Conservation (phyloP, 495 filamentous ascomycete species). For the Oidiodendron maius region DNA sequence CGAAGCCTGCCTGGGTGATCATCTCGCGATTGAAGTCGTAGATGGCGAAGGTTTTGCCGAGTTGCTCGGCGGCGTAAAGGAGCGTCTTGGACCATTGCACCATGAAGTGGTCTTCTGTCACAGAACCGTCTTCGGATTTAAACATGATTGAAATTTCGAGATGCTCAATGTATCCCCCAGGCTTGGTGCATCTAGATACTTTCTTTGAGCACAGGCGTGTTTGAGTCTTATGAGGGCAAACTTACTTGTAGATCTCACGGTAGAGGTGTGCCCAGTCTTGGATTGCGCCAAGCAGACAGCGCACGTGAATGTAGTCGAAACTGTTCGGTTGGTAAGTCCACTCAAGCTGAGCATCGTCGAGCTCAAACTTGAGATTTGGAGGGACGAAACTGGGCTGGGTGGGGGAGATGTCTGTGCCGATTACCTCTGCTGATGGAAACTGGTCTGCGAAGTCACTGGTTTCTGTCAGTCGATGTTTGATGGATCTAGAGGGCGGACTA, state of each 20-base stretch:
- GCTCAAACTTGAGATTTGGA: constrained; percentile 44
- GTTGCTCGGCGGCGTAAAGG: background rate
- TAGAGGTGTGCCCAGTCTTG: constrained; percentile 38
- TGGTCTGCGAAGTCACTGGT: constrained; percentile 30
- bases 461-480: too few species aligned
- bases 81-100: constrained; percentile 10
- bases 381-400: constrained; percentile 35
- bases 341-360: constrained; percentile 40
- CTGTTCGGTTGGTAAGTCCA: constrained; percentile 33
- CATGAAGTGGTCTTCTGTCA: constrained; percentile 22
- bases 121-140: background rate
- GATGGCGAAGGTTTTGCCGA: background rate
- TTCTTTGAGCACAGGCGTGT: background rate
- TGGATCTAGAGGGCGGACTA: too few species aligned
- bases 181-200: constrained; percentile 21
- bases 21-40: constrained; percentile 10
- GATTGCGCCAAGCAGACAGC: constrained; percentile 43
- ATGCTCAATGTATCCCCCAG: constrained; percentile 29
- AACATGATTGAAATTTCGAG: constrained; percentile 4
- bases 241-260: constrained; percentile 16
- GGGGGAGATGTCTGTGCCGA: constrained; percentile 41
- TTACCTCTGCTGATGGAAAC: constrained; percentile 24
- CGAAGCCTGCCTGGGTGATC: constrained; percentile 48
- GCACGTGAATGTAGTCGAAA: constrained; percentile 46
- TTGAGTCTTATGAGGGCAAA: background rate